These are phyloP conservation scores for Fusarium metavorans DNA, from an alignment of 2,329 filamentous ascomycete species.

Conservation along the genomic window DNA sequence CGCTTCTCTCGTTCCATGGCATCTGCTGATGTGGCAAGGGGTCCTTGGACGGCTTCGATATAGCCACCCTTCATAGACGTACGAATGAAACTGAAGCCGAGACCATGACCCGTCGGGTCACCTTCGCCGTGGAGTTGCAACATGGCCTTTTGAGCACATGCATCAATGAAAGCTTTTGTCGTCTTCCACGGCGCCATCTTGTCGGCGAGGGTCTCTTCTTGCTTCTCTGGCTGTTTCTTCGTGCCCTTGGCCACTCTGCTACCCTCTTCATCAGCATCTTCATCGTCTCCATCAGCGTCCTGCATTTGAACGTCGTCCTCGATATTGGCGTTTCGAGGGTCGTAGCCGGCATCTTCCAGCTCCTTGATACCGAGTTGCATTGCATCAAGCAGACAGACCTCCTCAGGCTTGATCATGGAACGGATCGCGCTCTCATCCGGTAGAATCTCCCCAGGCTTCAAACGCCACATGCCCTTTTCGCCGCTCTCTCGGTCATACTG, in stretches of 20 bases:
- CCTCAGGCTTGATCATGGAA: conserved; percentile 92
- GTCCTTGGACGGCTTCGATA: conserved; percentile 81
- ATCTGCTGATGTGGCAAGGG: conserved; percentile 78
- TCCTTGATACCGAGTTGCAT: conserved; percentile 97
- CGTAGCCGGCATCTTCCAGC: conserved; percentile 90
- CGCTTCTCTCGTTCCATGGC: conserved; percentile 89
- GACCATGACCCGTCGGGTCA: conserved; percentile 91
- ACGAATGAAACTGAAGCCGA: conserved; percentile 97
- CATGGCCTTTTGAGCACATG: conserved; percentile 96
- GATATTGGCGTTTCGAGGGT: conserved; percentile 69
- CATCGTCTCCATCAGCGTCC: conserved; percentile 71
- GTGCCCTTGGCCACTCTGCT: conserved; percentile 53
- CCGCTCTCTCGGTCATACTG: conserved; percentile 82
- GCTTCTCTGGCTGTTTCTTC: conserved; percentile 61
- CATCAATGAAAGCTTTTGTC: conserved; percentile 95
- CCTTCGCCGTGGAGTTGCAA: conserved; percentile 93
- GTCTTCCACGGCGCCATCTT: conserved; percentile 96
- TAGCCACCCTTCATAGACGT: conserved; percentile 99
- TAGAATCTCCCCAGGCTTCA: conserved; percentile 77
- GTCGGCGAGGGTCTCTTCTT: conserved; percentile 81
- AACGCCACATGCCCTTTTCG: conserved; percentile 84
- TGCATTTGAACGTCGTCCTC: conserved; percentile 75
- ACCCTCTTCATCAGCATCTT: conserved; percentile 59
- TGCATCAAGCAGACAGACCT: conserved; percentile 92
- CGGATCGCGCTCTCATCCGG: conserved; percentile 86